A percentile compares a stretch with the other conserved stretches of the same genome.
These are phyloP conservation scores for Toxicodendron radicans DNA, from an alignment of 345 rosid genomes.

Conservation along the genomic window DNA sequence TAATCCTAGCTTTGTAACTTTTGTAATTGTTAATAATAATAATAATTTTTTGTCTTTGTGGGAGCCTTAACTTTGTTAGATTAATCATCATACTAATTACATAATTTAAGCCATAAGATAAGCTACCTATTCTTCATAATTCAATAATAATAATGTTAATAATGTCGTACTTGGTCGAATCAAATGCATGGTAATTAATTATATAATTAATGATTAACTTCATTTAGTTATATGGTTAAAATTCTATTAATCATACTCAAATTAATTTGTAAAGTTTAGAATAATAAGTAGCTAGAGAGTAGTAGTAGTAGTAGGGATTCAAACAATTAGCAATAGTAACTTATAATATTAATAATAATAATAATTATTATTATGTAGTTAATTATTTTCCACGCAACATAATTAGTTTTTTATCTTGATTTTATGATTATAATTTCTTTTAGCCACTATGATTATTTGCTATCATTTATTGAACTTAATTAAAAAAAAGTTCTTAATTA, in stretches of 20 bases:
- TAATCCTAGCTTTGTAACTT: neutral
- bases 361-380: neutral
- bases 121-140: neutral
- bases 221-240: constrained; percentile 11
- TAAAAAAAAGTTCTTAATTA: too few species aligned
- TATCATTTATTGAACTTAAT: neutral
- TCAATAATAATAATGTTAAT: constrained; percentile 5
- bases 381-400: constrained; percentile 1
- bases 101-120: constrained; percentile 13
- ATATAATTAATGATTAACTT: constrained; percentile 2
- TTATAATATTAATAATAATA: neutral
- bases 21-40: too few species aligned
- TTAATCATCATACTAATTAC: constrained; percentile 1
- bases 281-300: too few species aligned
- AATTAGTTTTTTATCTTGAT: neutral
- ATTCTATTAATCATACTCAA: neutral
- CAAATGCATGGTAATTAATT: neutral
- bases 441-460: neutral
- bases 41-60: too few species aligned
- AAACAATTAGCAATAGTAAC: neutral
- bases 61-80: neutral
- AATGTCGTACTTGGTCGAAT: constrained; percentile 14
- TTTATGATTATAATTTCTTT: too few species aligned
- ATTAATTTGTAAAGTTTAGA: neutral
- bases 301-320: too few species aligned